Base-by-base conservation (phyloP, 768 basidiomycete species). In the Clitopilus passeckerianus region DNA sequence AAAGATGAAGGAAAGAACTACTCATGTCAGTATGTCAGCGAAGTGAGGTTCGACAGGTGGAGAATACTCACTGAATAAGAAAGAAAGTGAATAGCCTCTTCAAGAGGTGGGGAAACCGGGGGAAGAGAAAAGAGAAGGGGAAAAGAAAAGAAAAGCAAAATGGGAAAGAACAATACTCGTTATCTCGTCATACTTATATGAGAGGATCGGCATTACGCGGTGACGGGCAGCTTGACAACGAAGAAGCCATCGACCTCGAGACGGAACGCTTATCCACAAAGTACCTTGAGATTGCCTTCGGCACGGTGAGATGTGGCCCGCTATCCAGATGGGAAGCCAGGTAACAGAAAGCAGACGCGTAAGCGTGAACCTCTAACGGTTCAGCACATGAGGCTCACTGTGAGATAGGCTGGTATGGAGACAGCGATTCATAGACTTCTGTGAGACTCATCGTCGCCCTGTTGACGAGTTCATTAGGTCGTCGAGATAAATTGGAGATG, bases 31-130 rank as follows among this genome's bases (percentile, higher is more conserved):
- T 37, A 56, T 54, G 15, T 46, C 7, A 3, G 4, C 27, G 27
- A 7, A 3, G 27, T 30, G 27, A 30, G 27, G 27, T 30, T 3
- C 7, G 4, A 18, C 24, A 53, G 14, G 18, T 18, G 56, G 0
- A 33, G 20, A 16, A 18, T 30, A 34, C 34, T 59, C 6, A 55
- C 34, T 56, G 37, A n/a, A 20, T 10, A 33, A 23, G 20, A 34
- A 56, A 59, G 54, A 22, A 34, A 58, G 30, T 34, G 60, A 55
- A 44, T 5, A 44, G 24, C 61, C 66, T 65, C 63, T 58, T 65
- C 61, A 59, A 65, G 61, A 65, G 64, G 46, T 27, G 34, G 27
- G 37, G n/a, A 9, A 12, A 41, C 14, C 37, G 14, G 37, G 3
- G 37, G n/a, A 41, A 33, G 57, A 18, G 34, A 44, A 12, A 33